These are phyloP conservation scores for Flaveria linearis DNA, from an alignment of 129 eudicot species.

Conservation along the genomic window DNA sequence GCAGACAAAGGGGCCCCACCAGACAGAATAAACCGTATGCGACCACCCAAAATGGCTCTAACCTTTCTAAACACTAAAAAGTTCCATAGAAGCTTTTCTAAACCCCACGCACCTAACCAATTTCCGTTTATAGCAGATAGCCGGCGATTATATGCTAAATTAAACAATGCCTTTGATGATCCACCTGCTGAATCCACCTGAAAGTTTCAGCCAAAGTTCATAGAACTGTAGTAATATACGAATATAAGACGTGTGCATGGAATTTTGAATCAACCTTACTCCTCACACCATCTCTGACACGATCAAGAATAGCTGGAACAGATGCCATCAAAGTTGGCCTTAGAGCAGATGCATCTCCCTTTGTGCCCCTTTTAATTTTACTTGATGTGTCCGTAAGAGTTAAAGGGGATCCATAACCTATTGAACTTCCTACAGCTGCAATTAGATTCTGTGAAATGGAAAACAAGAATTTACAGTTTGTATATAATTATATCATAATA, in stretches of 20 bases:
- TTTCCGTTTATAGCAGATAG: slow-evolving; percentile 87
- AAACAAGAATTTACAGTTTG: neutral
- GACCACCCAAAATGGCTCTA: slow-evolving; percentile 87
- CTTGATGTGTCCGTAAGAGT: slow-evolving; percentile 94
- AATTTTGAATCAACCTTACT: slow-evolving; percentile 62
- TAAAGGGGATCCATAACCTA: slow-evolving; percentile 93
- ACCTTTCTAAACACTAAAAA: slow-evolving; percentile 75
- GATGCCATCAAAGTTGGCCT: slow-evolving; percentile 87
- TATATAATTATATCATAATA: slow-evolving; percentile 6
- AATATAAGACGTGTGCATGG: neutral
- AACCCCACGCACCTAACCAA: slow-evolving; percentile 97
- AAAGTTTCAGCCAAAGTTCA: slow-evolving; percentile 28
- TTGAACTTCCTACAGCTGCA: slow-evolving; percentile 73
- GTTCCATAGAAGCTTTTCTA: slow-evolving; percentile 80
- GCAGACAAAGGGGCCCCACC: slow-evolving; percentile 97
- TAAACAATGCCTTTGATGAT: slow-evolving; percentile 67
- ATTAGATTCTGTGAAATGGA: slow-evolving; percentile 58
- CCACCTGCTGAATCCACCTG: slow-evolving; percentile 97
- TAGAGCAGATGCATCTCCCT: slow-evolving; percentile 84
- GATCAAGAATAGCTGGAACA: slow-evolving; percentile 98
- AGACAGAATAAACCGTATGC: slow-evolving; percentile 82
- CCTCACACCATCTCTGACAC: slow-evolving; percentile 94
- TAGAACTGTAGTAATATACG: neutral
- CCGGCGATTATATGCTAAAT: slow-evolving; percentile 73
- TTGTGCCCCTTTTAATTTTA: slow-evolving; percentile 86